phyloP scores from a whole-genome alignment of 495 filamentous ascomycete genomes.

The Hypomontagnella monticulosa region DNA sequence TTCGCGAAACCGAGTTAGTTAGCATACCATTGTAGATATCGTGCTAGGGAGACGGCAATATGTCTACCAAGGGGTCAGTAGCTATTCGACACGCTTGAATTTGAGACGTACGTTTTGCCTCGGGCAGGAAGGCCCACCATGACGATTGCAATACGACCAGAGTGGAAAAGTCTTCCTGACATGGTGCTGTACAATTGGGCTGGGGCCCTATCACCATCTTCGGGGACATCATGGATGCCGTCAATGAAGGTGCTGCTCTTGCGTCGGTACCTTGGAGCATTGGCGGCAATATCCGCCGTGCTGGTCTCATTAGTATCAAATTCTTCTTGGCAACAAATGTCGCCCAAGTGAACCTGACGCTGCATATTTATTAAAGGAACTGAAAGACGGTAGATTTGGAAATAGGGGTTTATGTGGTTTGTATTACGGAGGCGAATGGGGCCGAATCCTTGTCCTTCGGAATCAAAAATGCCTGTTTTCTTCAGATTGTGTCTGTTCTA shows the following conservation, averaged over 20 bases:
- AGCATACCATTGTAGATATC: conserved; percentile 91
- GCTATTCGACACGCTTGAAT: background rate
- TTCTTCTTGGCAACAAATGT: conserved; percentile 16
- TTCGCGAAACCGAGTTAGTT: background rate
- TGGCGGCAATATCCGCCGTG: conserved; percentile 87
- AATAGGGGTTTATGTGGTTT: background rate
- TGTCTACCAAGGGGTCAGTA: conserved; percentile 66
- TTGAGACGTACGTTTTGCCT: conserved; percentile 84
- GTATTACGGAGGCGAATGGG: background rate
- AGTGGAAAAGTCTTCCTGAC: conserved; percentile 96
- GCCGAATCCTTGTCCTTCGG: background rate
- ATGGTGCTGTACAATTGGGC: conserved; percentile 98
- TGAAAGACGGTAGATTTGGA: background rate
- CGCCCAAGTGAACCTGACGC: conserved; percentile 25
- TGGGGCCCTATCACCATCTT: conserved; percentile 86
- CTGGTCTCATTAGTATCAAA: conserved; percentile 50
- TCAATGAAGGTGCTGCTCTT: conserved; percentile 96
- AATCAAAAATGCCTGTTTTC: no score
- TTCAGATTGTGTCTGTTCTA: background rate
- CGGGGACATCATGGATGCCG: conserved; percentile 92
- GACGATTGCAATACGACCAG: conserved; percentile 94
- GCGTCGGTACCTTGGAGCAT: conserved; percentile 81
- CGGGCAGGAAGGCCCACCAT: conserved; percentile 95
- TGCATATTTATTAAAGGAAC: conserved; percentile 8
- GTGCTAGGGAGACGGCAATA: conserved; percentile 91